phyloP scores from a whole-genome alignment of 352 stramenopile species.

The Pythium phragmiticola region DNA sequence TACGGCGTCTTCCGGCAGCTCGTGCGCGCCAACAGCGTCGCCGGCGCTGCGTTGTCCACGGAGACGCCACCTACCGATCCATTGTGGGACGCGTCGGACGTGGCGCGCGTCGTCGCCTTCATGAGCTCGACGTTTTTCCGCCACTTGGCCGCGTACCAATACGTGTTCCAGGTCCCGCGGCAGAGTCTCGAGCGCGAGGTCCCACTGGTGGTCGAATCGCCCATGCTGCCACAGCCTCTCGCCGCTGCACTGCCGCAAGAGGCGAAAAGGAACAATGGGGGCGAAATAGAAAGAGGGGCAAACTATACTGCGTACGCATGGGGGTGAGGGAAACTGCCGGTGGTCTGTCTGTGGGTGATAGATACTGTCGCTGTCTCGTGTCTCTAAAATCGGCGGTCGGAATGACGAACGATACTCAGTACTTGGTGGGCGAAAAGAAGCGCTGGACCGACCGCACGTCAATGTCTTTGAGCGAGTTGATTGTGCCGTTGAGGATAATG shows the following conservation, averaged over 20 bases:
- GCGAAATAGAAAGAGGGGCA: background rate
- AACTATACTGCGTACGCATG: constrained; percentile 9
- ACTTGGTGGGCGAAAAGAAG: constrained; percentile 31
- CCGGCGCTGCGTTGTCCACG: background rate
- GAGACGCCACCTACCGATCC: background rate
- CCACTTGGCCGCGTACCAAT: constrained; percentile 63
- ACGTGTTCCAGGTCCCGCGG: constrained; percentile 38
- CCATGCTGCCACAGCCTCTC: constrained; percentile 40
- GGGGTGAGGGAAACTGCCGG: background rate
- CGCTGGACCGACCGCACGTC: constrained; percentile 54
- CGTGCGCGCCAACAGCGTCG: constrained; percentile 29
- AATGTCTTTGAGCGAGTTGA: constrained; percentile 88
- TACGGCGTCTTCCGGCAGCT: constrained; percentile 27
- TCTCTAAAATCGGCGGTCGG: background rate
- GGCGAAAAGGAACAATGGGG: background rate
- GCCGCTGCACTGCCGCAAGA: background rate
- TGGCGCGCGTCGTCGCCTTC: constrained; percentile 61
- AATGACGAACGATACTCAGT: background rate
- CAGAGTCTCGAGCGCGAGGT: constrained; percentile 32
- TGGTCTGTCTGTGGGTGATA: constrained; percentile 6
- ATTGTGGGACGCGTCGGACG: constrained; percentile 31
- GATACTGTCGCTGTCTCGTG: background rate
- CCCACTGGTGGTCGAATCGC: constrained; percentile 46
- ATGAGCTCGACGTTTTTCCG: constrained; percentile 70
- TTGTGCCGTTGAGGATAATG: constrained; percentile 93